A percentile compares a stretch with the other conserved stretches of the same genome.
These are phyloP conservation scores for Thymus quinquecostatus DNA, from an alignment of 257 asterid species.

Conservation along the genomic window DNA sequence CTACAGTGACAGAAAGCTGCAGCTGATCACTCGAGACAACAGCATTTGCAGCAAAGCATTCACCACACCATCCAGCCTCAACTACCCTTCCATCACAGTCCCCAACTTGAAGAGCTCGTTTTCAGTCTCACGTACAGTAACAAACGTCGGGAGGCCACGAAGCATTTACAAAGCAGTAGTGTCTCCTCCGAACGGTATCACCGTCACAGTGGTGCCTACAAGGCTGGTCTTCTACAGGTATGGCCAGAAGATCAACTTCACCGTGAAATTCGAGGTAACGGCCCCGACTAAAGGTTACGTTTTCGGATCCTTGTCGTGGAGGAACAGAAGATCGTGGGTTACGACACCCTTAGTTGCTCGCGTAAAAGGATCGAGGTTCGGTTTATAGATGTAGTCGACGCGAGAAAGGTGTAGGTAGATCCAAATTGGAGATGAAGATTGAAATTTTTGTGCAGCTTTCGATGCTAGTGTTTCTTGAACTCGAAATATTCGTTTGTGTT, in stretches of 20 bases:
- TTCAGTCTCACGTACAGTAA: slow-evolving; percentile 68
- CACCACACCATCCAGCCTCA: slow-evolving; percentile 63
- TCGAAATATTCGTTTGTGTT: slow-evolving; percentile 1
- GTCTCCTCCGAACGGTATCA: slow-evolving; percentile 65
- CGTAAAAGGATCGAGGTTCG: slow-evolving; percentile 44
- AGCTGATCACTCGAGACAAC: slow-evolving; percentile 75
- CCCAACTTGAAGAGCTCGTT: slow-evolving; percentile 54
- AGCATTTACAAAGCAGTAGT: slow-evolving; percentile 63
- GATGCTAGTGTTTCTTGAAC: background rate
- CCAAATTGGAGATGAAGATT: slow-evolving; percentile 19
- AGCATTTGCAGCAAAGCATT: slow-evolving; percentile 61
- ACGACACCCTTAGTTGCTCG: slow-evolving; percentile 74
- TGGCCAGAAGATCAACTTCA: slow-evolving; percentile 70
- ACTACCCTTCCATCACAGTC: slow-evolving; percentile 80
- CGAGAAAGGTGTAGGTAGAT: background rate
- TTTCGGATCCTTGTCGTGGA: slow-evolving; percentile 89
- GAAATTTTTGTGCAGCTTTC: slow-evolving; percentile 7
- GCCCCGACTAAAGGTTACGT: slow-evolving; percentile 65
- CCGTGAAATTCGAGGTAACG: slow-evolving; percentile 61
- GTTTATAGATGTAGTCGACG: slow-evolving; percentile 32
- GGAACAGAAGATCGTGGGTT: slow-evolving; percentile 61
- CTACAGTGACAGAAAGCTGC: slow-evolving; percentile 64
- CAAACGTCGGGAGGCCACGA: slow-evolving; percentile 73
- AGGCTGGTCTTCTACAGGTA: slow-evolving; percentile 54
- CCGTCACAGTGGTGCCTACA: slow-evolving; percentile 66